These are phyloP conservation scores for Annona squamosa DNA, from an alignment of 164 flowering plant genomes.

Conservation along the genomic window DNA sequence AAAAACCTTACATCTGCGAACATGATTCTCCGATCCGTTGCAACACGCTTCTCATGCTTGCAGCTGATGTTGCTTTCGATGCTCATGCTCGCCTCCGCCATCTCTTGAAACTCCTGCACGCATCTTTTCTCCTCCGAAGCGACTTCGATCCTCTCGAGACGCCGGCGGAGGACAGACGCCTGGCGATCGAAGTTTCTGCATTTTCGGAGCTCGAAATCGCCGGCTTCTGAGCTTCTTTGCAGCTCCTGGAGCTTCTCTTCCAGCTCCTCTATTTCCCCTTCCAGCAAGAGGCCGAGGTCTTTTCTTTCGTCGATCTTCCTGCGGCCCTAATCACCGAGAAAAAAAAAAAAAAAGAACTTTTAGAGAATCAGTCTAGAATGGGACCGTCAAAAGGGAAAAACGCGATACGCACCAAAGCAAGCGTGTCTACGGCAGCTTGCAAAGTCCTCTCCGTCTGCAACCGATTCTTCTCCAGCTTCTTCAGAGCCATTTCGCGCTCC, in stretches of 20 bases:
- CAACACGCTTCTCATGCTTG: constrained; percentile 11
- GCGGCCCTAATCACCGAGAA: constrained; percentile 40
- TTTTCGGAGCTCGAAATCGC: constrained; percentile 19
- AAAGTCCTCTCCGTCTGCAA: constrained; percentile 38
- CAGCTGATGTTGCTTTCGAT: constrained; percentile 9
- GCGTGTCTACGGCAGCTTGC: constrained; percentile 47
- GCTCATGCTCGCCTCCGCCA: constrained; percentile 48
- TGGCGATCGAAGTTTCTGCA: constrained; percentile 57
- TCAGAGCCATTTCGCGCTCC: constrained; percentile 65
- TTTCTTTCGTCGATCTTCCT: constrained; percentile 49
- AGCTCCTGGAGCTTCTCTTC: constrained; percentile 43
- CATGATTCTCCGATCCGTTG: constrained; percentile 18
- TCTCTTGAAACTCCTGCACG: constrained; percentile 38
- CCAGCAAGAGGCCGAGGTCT: constrained; percentile 29
- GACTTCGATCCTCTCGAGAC: constrained; percentile 40
- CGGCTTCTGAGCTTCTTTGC: constrained; percentile 27
- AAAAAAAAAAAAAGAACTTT: not conserved
- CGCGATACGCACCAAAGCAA: constrained; percentile 43
- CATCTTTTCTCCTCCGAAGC: constrained; percentile 25
- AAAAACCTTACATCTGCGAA: constrained; percentile 37
- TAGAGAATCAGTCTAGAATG: not conserved
- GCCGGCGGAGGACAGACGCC: constrained; percentile 39
- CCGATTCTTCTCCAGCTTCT: constrained; percentile 54
- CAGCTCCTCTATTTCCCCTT: constrained; percentile 53
- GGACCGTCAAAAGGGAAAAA: not conserved